Evolutionary conservation across 495 filamentous ascomycete genomes (phyloP).

Genomic region (Poronia punctata): DNA sequence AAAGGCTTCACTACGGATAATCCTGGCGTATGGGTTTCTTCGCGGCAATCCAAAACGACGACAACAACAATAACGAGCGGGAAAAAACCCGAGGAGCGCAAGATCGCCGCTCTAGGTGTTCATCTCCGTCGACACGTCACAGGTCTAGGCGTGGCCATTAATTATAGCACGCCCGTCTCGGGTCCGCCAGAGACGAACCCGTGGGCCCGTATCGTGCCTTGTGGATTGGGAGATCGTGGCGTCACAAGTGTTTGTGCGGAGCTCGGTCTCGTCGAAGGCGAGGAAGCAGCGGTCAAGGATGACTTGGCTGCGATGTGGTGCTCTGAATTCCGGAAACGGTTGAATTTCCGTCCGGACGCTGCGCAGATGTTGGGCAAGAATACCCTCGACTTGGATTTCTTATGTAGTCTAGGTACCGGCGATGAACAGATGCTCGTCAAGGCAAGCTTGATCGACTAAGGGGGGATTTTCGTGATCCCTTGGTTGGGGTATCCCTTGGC

Average conservation of each 20-base stretch:
- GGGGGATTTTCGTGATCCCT: no score
- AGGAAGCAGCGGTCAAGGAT: background rate
- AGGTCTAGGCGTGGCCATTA: slow-evolving; percentile 82
- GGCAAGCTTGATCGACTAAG: no score
- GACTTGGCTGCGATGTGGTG: slow-evolving; percentile 13
- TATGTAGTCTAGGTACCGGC: background rate
- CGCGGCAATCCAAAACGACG: background rate
- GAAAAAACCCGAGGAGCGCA: slow-evolving; percentile 33
- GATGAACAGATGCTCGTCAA: background rate
- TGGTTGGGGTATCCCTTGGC: no score
- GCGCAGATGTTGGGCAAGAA: background rate
- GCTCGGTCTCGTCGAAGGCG: slow-evolving; percentile 4
- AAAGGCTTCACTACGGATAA: slow-evolving; percentile 57
- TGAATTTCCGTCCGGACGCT: slow-evolving; percentile 1
- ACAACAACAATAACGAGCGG: background rate
- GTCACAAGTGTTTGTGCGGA: slow-evolving; percentile 58
- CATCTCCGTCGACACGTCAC: slow-evolving; percentile 78
- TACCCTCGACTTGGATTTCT: background rate
- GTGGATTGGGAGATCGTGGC: slow-evolving; percentile 71
- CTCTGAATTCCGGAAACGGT: slow-evolving; percentile 8
- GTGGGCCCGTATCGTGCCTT: slow-evolving; percentile 67
- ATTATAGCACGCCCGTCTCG: slow-evolving; percentile 52
- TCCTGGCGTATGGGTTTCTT: slow-evolving; percentile 78
- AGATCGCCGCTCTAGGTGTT: slow-evolving; percentile 86
- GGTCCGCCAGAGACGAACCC: slow-evolving; percentile 24